Base-by-base conservation (phyloP, 176 grass and related monocot genomes). In the Panicum miliaceum region DNA sequence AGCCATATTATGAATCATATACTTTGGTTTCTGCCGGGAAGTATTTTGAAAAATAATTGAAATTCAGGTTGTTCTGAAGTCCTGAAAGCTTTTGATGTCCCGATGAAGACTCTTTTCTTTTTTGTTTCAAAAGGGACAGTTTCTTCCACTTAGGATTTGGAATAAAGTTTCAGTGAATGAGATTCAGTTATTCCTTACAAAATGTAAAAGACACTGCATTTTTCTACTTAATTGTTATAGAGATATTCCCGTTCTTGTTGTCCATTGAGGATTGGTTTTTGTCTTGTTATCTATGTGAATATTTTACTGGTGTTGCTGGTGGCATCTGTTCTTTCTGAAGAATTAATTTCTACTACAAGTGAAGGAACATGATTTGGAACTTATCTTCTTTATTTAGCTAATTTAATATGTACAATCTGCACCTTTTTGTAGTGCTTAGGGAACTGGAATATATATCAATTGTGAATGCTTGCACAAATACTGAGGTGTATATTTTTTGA, bases 181-280 rank as follows among this genome's bases (percentile, higher is more conserved):
- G 66, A 84, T 73, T 84, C 74, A 78, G 13, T 83, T 88, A 83
- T 83, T 83, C 86, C 80, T 83, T 78, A 64, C 47, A 83, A 70
- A 83, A 45, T 78, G 73, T 82, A 72, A 78, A 88, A 78, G 73
- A 2, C 20, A 42, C 32, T 43, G 19, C 19, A 78, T 70, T 70
- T 88, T 71, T 78, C 20, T 57, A 35, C n/a, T 5, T 10, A 53
- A 81, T 13, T 36, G 56, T 78, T 71, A 26, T 70, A 71, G 52
- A 63, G 42, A 3, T 72, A 35, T 16, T 81, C 71, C 71, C 3
- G 14, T 47, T 47, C 5, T 66, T 71, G 20, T 71, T 77, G 80
- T 88, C 35, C 11, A 51, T 8, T 82, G n/a, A 38, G n/a, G 80
- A 77, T 71, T 52, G 80, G 73, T 42, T 45, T 42, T 45, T 7